phyloP scores from a whole-genome alignment of 345 rosid genomes.

The Anacardium occidentale region DNA sequence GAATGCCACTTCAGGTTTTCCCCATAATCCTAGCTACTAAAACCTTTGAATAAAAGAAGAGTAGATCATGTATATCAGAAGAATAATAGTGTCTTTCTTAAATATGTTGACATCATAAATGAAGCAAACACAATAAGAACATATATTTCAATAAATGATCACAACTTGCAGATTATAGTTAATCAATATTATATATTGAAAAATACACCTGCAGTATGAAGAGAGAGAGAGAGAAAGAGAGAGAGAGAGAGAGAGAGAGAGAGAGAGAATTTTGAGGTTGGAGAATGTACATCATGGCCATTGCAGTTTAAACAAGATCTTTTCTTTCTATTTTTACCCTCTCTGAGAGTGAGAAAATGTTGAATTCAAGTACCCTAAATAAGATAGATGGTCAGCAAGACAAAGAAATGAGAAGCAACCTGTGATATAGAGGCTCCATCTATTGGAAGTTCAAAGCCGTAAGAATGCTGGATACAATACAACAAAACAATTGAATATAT shows the following conservation, averaged over 20 bases:
- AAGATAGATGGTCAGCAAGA: background rate
- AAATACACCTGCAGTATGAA: background rate
- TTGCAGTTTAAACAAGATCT: background rate
- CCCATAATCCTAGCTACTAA: background rate
- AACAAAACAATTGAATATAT: conserved; percentile 63
- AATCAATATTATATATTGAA: background rate
- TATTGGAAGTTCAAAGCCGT: conserved; percentile 47
- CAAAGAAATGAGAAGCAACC: conserved; percentile 41
- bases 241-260: too few relatives aligned
- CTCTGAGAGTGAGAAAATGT: background rate
- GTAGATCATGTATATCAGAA: background rate
- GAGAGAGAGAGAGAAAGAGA: conserved; percentile 10
- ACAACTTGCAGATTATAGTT: background rate
- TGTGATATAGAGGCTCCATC: conserved; percentile 53
- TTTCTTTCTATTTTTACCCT: background rate
- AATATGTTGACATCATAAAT: background rate
- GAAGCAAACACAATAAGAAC: background rate
- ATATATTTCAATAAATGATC: background rate
- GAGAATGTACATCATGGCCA: background rate
- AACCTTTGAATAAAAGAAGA: background rate
- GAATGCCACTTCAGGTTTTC: background rate
- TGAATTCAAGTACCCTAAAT: background rate
- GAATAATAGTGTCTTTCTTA: background rate
- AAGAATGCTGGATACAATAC: conserved; percentile 55
- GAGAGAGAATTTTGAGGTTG: background rate